These are phyloP conservation scores for Neonectria coccinea DNA, from an alignment of 2,329 filamentous ascomycete genomes.

Conservation along the genomic window DNA sequence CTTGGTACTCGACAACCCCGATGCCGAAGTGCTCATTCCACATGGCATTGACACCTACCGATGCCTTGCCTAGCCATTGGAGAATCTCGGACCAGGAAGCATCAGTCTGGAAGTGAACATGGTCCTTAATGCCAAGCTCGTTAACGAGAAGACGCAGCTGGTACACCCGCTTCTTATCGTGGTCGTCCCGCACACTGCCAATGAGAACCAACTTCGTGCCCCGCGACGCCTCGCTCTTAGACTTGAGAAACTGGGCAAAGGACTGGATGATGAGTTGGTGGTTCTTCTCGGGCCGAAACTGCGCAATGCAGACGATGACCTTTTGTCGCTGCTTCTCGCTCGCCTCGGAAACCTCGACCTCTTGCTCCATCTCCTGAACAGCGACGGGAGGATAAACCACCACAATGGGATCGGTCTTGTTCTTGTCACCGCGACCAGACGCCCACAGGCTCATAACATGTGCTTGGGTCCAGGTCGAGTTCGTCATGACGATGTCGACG, in stretches of 20 bases:
- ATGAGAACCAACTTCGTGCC: slow-evolving; percentile 82
- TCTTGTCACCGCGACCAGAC: slow-evolving; percentile 60
- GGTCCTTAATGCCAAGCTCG: slow-evolving; percentile 85
- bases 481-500: slow-evolving; percentile 96
- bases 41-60: slow-evolving; percentile 95
- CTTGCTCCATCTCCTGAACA: slow-evolving; percentile 82
- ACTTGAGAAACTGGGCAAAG: slow-evolving; percentile 80
- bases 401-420: slow-evolving; percentile 67
- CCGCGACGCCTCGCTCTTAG: slow-evolving; percentile 60
- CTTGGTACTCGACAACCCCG: slow-evolving; percentile 97
- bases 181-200: slow-evolving; percentile 89
- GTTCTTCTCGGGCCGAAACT: slow-evolving; percentile 98
- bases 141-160: slow-evolving; percentile 87
- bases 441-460: slow-evolving; percentile 88
- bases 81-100: slow-evolving; percentile 90
- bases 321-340: slow-evolving; percentile 78
- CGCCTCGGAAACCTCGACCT: slow-evolving; percentile 75
- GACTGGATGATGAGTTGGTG: slow-evolving; percentile 87
- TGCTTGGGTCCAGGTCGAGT: slow-evolving; percentile 91
- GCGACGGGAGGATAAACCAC: slow-evolving; percentile 94
- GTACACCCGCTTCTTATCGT: slow-evolving; percentile 86
- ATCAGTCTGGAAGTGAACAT: slow-evolving; percentile 89
- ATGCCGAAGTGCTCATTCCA: slow-evolving; percentile 99
- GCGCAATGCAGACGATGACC: slow-evolving; percentile 90
- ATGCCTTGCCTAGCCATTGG: slow-evolving; percentile 79